Base-by-base conservation (phyloP, 495 filamentous ascomycete genomes). In the Tuber brumale region DNA sequence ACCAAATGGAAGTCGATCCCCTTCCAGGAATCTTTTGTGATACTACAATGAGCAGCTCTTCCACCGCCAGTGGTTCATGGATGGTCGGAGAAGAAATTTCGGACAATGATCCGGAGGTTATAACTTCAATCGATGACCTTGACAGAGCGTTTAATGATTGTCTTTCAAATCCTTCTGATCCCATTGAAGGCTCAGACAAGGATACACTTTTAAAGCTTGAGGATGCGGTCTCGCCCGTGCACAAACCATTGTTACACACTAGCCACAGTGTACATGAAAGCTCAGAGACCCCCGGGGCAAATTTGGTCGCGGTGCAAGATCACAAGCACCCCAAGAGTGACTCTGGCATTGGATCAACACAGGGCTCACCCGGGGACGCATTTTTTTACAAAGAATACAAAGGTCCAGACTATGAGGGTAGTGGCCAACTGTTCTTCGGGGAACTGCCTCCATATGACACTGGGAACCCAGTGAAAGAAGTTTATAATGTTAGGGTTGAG, bases 11-110 rank as follows among this genome's bases (percentile, higher is more conserved):
- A 41, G 78, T 48, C 16, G 48, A 79, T 21, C 73, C 78, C 23
- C 76, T 80, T 51, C 78, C 78, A 14, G 73, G 70, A 10, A 79
- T 79, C 51, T 80, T 80, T 70, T 61, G 51, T 61, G 51, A 16
- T 61, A 61, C 51, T 4, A 31, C 51, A 4, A 16, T 61, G 51
- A 61, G 12, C 51, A 31, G 51, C 51, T 61, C 51, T 61, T 61
- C n/a, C 27, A 14, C n/a, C n/a, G 23, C 51, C 51, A n/a, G n/a
- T 14, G 10, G 31, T 61, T 7, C 51, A 31, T 61, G 51, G 51
- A 16, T 16, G 4, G n/a, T 4, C 51, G 3, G 51, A 16, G 51
- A 12, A 14, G 51, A 31, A 5, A 16, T 31, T 27, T 31, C 51
- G n/a, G 51, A 61, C 51, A 8, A 31, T 31, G 51, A 61, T n/a